Base-by-base conservation (phyloP, 257 asterid species). In the Scutellaria baicalensis region DNA sequence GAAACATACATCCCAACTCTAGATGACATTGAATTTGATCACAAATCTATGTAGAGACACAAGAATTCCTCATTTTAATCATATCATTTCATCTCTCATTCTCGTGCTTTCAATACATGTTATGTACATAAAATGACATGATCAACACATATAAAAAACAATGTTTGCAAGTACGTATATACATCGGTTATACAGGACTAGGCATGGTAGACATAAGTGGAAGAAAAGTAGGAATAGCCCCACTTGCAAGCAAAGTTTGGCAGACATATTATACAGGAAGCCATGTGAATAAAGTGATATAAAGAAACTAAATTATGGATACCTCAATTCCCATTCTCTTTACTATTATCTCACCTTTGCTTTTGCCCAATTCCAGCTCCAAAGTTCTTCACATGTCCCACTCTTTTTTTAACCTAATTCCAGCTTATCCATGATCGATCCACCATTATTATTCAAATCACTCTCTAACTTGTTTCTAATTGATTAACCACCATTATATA, bases 291-390 rank as follows among this genome's bases (percentile, higher is more conserved):
- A 77, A 83, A 83, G 83, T 40, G 9, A 44, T 40, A 18, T 33
- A 68, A 51, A 73, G 60, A 52, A 76, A 38, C 45, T 51, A 77
- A 81, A 70, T 66, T 60, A 70, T 73, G 69, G 40, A 68, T 18
- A 73, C 78, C 80, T 69, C 62, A 71, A 40, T 16, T 38, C 71
- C 51, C 49, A 4, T 8, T 14, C 39, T 66, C 71, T 75, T 69
- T 74, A 71, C 81, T 73, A 55, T 64, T 71, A 68, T 51, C 67
- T 76, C 69, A 71, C 79, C 54, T 79, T 69, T 68, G 66, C 84
- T 75, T 83, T 77, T 68, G 33, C 66, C 72, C 40, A 70, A 42
- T 75, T 83, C 88, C 88, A 83, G 79, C 83, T 78, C 78, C 74
- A 83, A 80, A 80, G 82, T 58, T 70, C 12, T 16, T 27, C 79